Percentiles rank a stretch among this genome's conserved stretches.
These are phyloP conservation scores for Fistulinella prunicolor DNA, from an alignment of 768 basidiomycete genomes.

Conservation along the genomic window DNA sequence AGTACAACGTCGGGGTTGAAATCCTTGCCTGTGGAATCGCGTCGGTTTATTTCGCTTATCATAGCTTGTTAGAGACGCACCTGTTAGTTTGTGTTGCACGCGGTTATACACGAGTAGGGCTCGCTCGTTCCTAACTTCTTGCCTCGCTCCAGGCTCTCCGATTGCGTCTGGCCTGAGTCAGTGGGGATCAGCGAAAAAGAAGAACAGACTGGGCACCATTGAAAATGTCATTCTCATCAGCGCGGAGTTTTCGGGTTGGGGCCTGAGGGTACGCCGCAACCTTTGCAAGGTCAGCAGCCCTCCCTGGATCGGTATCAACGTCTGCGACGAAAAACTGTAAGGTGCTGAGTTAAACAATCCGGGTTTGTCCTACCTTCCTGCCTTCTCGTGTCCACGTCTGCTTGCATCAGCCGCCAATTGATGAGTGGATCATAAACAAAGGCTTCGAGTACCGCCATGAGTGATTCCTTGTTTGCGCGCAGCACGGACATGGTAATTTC, in stretches of 20 bases:
- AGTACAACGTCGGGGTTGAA: conserved; percentile 83
- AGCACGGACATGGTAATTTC: conserved; percentile 98
- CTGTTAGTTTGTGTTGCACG: conserved; percentile 92
- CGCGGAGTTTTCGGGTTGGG: conserved; percentile 76
- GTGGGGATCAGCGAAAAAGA: not conserved
- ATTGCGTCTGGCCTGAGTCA: conserved; percentile 34
- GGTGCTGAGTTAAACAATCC: not conserved
- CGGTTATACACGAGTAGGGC: conserved; percentile 92
- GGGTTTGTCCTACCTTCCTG: conserved; percentile 54
- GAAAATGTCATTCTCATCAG: conserved; percentile 93
- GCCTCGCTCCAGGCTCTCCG: conserved; percentile 56
- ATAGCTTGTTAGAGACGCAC: conserved; percentile 36
- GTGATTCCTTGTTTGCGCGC: conserved; percentile 96
- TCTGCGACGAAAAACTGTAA: conserved; percentile 23
- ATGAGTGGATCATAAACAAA: conserved; percentile 98
- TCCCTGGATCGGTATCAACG: conserved; percentile 48
- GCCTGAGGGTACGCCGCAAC: conserved; percentile 75
- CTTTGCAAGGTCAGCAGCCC: conserved; percentile 59
- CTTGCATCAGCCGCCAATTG: conserved; percentile 92
- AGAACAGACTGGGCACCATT: conserved; percentile 53
- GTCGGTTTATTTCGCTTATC: not conserved
- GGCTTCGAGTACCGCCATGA: conserved; percentile 98
- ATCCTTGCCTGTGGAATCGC: conserved; percentile 64
- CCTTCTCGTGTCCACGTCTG: conserved; percentile 70
- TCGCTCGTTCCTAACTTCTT: conserved; percentile 87